phyloP scores from a whole-genome alignment of 805 yeast genomes.

The Kodamaea kaohsiungensis region DNA sequence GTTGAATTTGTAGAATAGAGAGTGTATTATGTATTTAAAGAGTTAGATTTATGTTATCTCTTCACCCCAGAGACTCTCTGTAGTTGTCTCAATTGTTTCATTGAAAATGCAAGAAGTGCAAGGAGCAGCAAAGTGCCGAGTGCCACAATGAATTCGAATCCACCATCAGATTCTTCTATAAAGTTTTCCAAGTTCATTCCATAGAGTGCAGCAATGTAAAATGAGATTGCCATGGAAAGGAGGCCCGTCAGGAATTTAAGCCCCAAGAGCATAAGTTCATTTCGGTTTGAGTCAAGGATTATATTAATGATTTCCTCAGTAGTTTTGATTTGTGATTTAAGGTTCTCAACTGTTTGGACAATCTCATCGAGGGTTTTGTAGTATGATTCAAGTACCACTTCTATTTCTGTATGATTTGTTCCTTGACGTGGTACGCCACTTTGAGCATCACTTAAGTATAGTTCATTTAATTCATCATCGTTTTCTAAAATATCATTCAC shows the following conservation, averaged over 20 bases:
- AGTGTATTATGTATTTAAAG: not conserved
- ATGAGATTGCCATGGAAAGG: slow-evolving; percentile 75
- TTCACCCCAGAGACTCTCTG: slow-evolving; percentile 66
- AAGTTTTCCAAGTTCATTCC: slow-evolving; percentile 97
- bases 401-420: slow-evolving; percentile 83
- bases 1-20: slow-evolving; percentile 28
- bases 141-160: slow-evolving; percentile 53
- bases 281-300: slow-evolving; percentile 89
- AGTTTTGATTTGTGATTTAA: slow-evolving; percentile 79
- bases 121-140: slow-evolving; percentile 44
- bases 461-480: slow-evolving; percentile 82
- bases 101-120: slow-evolving; percentile 52
- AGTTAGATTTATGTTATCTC: not conserved
- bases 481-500: slow-evolving; percentile 83
- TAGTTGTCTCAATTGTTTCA: slow-evolving; percentile 59
- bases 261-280: slow-evolving; percentile 87
- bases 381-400: slow-evolving; percentile 86
- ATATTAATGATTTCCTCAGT: slow-evolving; percentile 96
- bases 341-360: slow-evolving; percentile 81
- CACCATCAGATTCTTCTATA: slow-evolving; percentile 77
- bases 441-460: slow-evolving; percentile 69
- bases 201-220: slow-evolving; percentile 81
- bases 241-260: slow-evolving; percentile 81
- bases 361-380: slow-evolving; percentile 90
- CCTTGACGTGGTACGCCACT: slow-evolving; percentile 47